Base-by-base conservation (phyloP, 768 basidiomycete species). In the Terana coerulea region DNA sequence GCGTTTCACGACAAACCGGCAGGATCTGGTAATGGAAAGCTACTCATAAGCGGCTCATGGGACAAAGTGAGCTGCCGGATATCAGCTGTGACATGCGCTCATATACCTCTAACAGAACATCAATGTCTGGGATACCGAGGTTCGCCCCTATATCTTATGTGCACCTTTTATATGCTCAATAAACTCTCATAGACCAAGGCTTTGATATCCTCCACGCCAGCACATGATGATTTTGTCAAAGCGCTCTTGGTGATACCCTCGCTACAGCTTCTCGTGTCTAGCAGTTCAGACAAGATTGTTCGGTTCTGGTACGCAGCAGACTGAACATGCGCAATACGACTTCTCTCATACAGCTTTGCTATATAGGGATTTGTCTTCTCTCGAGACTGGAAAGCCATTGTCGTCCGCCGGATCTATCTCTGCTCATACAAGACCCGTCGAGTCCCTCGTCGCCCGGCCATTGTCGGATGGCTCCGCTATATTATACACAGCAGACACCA, bases 211-310 rank as follows among this genome's bases (percentile, higher is more conserved):
- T 83, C 87, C 1, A 89, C 84, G 1, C 67, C 75, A 25, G 91
- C 86, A 2, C 95, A 99, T 63, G 71, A 76, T 0, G 95, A 99
- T 68, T 99, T 99, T 60, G 79, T 99, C 54, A 99, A 98, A 71
- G 73, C 80, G 35, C 69, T 98, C 21, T 75, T 85, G 37, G 81
- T 91, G 41, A 70, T 95, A 19, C 81, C 88, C 2, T 68, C 76
- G 3, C 72, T 84, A 7, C 68, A 72, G 9, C 68, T 98, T 5
- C 72, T 98, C 29, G 73, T 94, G 14, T 95, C 95, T 1, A 88
- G 88, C 24, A 83, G 92, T 36, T 95, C 95, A 2, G 95, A 99
- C 68, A 93, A 94, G 62, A 78, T 82, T 22, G 72, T 95, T 24
- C 80, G 91, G 53, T 75, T 97, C 60, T 98, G 95, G 95, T 93